A percentile compares a stretch with the other conserved stretches of the same genome.
phyloP scores from a whole-genome alignment of 176 grass and related monocot genomes.

The Triticum dicoccoides region DNA sequence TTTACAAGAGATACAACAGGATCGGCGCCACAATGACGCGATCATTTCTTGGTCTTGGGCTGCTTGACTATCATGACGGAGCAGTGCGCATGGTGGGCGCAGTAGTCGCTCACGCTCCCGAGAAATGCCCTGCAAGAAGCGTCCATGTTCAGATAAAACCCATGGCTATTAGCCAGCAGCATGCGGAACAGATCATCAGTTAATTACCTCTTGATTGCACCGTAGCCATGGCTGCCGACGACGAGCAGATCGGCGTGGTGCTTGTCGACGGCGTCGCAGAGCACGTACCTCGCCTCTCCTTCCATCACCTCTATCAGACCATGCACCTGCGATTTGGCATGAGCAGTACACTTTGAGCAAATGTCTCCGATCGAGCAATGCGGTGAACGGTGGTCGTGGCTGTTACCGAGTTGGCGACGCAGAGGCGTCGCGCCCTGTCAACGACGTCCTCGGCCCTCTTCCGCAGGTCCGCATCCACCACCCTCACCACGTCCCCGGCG shows the following conservation, averaged over 20 bases:
- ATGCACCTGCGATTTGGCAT: slow-evolving; percentile 24
- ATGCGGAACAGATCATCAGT: not conserved
- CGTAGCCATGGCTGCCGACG: slow-evolving; percentile 67
- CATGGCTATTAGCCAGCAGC: not conserved
- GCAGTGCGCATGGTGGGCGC: slow-evolving; percentile 56
- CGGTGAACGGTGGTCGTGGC: no score
- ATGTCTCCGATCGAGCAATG: not conserved
- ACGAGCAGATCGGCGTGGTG: slow-evolving; percentile 46
- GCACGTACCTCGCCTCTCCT: slow-evolving; percentile 52
- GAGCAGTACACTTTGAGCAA: no score
- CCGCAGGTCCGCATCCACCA: slow-evolving; percentile 48
- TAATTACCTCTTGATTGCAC: slow-evolving; percentile 44
- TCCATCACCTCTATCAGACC: slow-evolving; percentile 51
- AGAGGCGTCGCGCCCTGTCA: slow-evolving; percentile 42
- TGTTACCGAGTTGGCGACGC: not conserved
- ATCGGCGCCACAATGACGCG: not conserved
- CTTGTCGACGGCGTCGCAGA: slow-evolving; percentile 49
- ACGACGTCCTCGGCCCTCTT: slow-evolving; percentile 46
- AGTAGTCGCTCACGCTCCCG: slow-evolving; percentile 82
- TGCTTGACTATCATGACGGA: slow-evolving; percentile 68
- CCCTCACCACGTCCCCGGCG: slow-evolving; percentile 38
- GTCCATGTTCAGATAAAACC: not conserved
- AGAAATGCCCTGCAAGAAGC: slow-evolving; percentile 42
- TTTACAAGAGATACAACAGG: not conserved
- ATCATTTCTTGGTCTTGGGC: slow-evolving; percentile 26